Evolutionary conservation across 768 basidiomycete genomes (phyloP), one percentile per base, ranked within the genome.

Genomic region (Naematelia encephala): DNA sequence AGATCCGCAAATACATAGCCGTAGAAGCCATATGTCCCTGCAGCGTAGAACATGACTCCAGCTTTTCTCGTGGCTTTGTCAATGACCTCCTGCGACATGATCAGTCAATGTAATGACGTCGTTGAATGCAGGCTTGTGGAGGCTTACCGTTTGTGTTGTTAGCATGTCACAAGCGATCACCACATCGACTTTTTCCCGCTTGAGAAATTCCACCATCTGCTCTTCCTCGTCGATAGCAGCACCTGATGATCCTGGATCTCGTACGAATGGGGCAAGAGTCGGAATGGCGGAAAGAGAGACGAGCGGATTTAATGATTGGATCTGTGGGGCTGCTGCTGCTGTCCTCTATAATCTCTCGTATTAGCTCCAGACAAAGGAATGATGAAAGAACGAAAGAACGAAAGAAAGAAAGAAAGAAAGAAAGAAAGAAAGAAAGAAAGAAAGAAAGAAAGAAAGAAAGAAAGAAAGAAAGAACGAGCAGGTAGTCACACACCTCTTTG

Each of bases 1-100:
- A 99, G 82, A 75, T 98, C 93, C 62, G 90, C 91, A 73, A 97
- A 96, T 69, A 96, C 90, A 78, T 91, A 99, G 14, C 94, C 94
- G 47, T 86, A 80, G 59, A 93, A 81, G 21, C 94, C 94, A 74
- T 91, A 93, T 14, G 88, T 87, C 11, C 90, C 90, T 0, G 92
- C 92, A n/a, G 87, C 85, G 68, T 96, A 97, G 74, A 98, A 87
- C 4, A 89, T 86, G 62, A 87, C 91, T 44, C 81, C 79, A 50
- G 83, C 80, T 57, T 82, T 82, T 60, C 92, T 82, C 75, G 91
- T 91, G n/a, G 85, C 81, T 52, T 84, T 82, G 75, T 97, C 93
- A 54, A 93, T 81, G 50, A 79, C 80, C 66, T 88, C 81, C 94
- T 97, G 72, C 13, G 27, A 59, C 19, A 30, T 30, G 39, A 54